Evolutionary conservation across 306 rosid genomes (phyloP).

Genomic region (Cyamopsis tetragonoloba): DNA sequence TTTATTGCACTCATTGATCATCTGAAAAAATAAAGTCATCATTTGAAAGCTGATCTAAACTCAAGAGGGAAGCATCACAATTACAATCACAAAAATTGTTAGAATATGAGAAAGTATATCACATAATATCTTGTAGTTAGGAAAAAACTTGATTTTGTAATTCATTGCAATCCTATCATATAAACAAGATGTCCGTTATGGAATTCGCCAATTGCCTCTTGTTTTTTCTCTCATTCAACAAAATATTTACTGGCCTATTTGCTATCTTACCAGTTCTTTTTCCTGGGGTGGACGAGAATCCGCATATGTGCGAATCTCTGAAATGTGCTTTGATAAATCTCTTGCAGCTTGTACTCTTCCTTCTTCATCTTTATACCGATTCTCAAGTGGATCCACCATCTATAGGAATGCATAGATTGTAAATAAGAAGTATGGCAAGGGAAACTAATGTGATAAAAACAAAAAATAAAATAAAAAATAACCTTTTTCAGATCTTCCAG

Average conservation of each 20-base stretch:
- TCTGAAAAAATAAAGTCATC: slow-evolving; percentile 37
- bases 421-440: slow-evolving; percentile 20
- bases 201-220: too few relatives aligned
- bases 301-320: slow-evolving; percentile 6
- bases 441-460: slow-evolving; percentile 1
- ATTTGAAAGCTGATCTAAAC: slow-evolving; percentile 15
- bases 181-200: too few relatives aligned
- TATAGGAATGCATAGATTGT: slow-evolving; percentile 31
- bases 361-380: slow-evolving; percentile 78
- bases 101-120: too few relatives aligned
- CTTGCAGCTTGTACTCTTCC: slow-evolving; percentile 56
- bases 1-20: slow-evolving; percentile 53
- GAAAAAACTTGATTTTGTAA: too few relatives aligned
- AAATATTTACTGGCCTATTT: not conserved
- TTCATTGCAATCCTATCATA: too few relatives aligned
- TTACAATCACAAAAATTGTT: too few relatives aligned
- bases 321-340: slow-evolving; percentile 21
- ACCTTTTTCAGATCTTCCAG: slow-evolving; percentile 83
- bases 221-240: too few relatives aligned
- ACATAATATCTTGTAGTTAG: too few relatives aligned
- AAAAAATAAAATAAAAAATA: slow-evolving; percentile 25
- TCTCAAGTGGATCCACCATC: slow-evolving; percentile 90
- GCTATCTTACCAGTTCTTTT: slow-evolving; percentile 33
- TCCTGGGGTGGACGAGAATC: slow-evolving; percentile 31
- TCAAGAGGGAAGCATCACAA: slow-evolving; percentile 20